These are phyloP conservation scores for Cutaneotrichosporon curvatum DNA, from an alignment of 1,284 basidiomycete genomes.

Conservation along the genomic window DNA sequence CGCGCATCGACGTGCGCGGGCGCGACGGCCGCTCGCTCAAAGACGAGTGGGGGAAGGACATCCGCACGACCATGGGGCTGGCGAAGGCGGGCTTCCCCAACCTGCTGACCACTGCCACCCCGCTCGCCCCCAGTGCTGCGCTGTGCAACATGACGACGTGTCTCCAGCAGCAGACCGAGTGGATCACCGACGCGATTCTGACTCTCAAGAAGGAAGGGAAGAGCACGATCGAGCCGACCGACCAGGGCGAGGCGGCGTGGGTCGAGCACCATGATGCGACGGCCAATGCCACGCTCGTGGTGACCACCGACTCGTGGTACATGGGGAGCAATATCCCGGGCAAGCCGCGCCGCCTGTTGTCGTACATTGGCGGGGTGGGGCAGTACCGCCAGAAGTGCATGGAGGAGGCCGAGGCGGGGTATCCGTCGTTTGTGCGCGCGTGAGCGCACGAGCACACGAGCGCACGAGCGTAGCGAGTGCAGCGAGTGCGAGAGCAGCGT, in stretches of 20 bases:
- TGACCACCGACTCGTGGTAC: conserved; percentile 14
- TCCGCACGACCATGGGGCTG: conserved; percentile 9
- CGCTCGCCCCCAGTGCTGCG: conserved; percentile 9
- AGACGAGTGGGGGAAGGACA: conserved; percentile 14
- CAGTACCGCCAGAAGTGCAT: conserved; percentile 9
- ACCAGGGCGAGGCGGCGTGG: conserved; percentile 11
- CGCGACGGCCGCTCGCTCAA: conserved; percentile 3
- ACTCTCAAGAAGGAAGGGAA: conserved; percentile 2
- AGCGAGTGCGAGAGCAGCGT: too few species aligned
- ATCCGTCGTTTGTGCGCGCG: conserved; percentile 10
- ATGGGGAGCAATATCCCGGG: conserved; percentile 14
- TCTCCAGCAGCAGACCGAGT: conserved; percentile 15
- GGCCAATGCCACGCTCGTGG: conserved; percentile 9
- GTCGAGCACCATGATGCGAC: conserved; percentile 10
- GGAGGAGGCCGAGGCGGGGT: conserved; percentile 8
- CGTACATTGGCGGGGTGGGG: conserved; percentile 14
- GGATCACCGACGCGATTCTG: conserved; percentile 6
- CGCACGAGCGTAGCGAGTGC: too few species aligned
- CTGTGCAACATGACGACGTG: conserved; percentile 17
- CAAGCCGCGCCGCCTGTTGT: conserved; percentile 11
- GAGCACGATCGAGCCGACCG: conserved; percentile 6
- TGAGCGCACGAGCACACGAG: too few species aligned
- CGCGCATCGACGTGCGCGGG: conserved; percentile 10
- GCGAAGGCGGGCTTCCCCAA: conserved; percentile 14
- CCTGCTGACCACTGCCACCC: conserved; percentile 12